These are phyloP conservation scores for Epicoccum nigrum DNA, from an alignment of 2,329 filamentous ascomycete genomes.

Conservation along the genomic window DNA sequence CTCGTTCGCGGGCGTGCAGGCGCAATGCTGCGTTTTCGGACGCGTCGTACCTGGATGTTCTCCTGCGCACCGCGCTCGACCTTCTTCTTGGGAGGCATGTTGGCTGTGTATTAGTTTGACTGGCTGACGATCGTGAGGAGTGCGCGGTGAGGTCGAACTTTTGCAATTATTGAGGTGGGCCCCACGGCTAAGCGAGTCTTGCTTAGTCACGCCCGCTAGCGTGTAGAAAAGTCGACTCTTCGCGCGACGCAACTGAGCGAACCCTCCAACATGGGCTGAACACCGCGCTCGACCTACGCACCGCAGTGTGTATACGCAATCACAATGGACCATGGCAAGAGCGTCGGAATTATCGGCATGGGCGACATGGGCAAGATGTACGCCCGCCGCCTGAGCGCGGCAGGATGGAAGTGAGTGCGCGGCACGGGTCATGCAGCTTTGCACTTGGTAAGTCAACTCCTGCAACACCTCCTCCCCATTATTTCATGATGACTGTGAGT, in stretches of 20 bases:
- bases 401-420: constrained; percentile 89
- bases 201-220: constrained; percentile 26
- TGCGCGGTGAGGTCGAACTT: constrained; percentile 21
- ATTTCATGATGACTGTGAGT: constrained; percentile 96
- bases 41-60: constrained; percentile 70
- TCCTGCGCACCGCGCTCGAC: constrained; percentile 79
- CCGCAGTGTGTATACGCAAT: constrained; percentile 35
- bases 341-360: constrained; percentile 96
- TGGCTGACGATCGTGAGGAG: constrained; percentile 35
- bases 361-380: constrained; percentile 99
- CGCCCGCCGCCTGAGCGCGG: constrained; percentile 81
- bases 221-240: constrained; percentile 23
- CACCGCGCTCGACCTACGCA: constrained; percentile 30
- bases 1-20: neutral
- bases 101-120: constrained; percentile 39
- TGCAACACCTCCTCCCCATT: constrained; percentile 14
- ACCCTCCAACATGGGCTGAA: constrained; percentile 39
- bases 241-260: constrained; percentile 16
- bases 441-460: constrained; percentile 34
- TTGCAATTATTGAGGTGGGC: constrained; percentile 23
- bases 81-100: constrained; percentile 90
- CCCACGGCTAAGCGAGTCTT: constrained; percentile 15
- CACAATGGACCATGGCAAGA: constrained; percentile 66
- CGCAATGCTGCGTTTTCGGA: neutral
- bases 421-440: constrained; percentile 22